phyloP scores from a whole-genome alignment of 352 stramenopile species.

The Phytophthora boehmeriae region DNA sequence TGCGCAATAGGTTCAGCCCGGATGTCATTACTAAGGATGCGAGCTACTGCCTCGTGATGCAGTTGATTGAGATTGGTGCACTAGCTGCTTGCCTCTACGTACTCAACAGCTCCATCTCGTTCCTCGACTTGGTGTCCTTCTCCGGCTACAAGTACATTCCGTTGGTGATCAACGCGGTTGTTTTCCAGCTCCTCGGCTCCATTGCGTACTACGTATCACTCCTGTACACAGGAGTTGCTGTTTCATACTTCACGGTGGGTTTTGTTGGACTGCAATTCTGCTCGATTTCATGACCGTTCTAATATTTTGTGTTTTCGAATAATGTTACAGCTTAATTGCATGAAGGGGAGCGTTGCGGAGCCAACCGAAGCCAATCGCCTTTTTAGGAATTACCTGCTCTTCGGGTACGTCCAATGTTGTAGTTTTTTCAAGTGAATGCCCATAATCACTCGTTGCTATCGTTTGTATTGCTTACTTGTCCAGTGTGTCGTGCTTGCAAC shows the following conservation, averaged over 20 bases:
- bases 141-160: slow-evolving; percentile 99
- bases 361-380: slow-evolving; percentile 72
- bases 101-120: slow-evolving; percentile 91
- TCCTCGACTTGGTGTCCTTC: slow-evolving; percentile 97
- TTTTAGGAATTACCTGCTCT: slow-evolving; percentile 89
- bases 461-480: slow-evolving; percentile 4
- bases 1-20: slow-evolving; percentile 91
- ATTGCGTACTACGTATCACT: slow-evolving; percentile 93
- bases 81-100: slow-evolving; percentile 95
- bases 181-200: slow-evolving; percentile 84
- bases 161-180: slow-evolving; percentile 94
- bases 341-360: slow-evolving; percentile 85
- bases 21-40: slow-evolving; percentile 95
- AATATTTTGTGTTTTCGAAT: slow-evolving; percentile 9
- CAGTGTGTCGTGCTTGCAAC: slow-evolving; percentile 83
- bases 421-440: slow-evolving; percentile 6
- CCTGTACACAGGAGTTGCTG: slow-evolving; percentile 92
- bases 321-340: slow-evolving; percentile 75
- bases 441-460: neutral
- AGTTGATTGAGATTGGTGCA: slow-evolving; percentile 92
- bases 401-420: slow-evolving; percentile 53
- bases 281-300: slow-evolving; percentile 3
- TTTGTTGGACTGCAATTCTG: neutral
- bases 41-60: slow-evolving; percentile 91
- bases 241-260: slow-evolving; percentile 95